A percentile compares a stretch with the other conserved stretches of the same genome.
Conservation (phyloP, 257 asterid genomes). For the Voacanga thouarsii region DNA sequence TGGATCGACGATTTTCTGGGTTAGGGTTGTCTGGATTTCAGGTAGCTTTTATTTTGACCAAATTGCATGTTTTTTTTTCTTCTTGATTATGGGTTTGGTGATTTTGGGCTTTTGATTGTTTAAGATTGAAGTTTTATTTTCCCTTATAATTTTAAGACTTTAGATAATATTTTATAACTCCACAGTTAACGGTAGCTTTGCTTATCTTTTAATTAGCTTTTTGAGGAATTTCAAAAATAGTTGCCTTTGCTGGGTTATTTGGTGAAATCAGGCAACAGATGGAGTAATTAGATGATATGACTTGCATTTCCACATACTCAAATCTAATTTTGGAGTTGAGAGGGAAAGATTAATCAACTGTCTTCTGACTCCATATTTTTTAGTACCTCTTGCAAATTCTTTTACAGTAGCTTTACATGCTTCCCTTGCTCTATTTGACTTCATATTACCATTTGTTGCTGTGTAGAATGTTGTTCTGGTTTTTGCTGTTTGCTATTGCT, state of each 20-base stretch:
- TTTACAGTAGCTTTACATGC: background rate
- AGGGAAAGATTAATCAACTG: background rate
- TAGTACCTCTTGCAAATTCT: background rate
- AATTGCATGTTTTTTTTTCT: background rate
- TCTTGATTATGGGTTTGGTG: background rate
- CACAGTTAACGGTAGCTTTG: background rate
- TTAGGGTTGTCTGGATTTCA: background rate
- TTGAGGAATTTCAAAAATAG: background rate
- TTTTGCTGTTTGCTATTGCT: background rate
- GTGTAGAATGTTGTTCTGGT: background rate
- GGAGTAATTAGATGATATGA: background rate
- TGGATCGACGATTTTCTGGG: conserved; percentile 12
- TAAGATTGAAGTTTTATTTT: background rate
- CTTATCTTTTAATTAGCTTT: background rate
- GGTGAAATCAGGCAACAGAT: background rate
- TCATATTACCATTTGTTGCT: background rate
- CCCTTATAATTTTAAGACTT: background rate
- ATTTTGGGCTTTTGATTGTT: background rate
- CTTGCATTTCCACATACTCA: background rate
- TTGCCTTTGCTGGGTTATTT: background rate
- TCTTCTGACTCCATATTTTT: background rate
- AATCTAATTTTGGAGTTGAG: background rate
- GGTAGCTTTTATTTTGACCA: background rate
- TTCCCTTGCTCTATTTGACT: background rate
- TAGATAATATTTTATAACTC: background rate